Percentiles rank a stretch among this genome's conserved stretches.
phyloP scores from a whole-genome alignment of 257 asterid genomes.

The Salvia rosmarinus region DNA sequence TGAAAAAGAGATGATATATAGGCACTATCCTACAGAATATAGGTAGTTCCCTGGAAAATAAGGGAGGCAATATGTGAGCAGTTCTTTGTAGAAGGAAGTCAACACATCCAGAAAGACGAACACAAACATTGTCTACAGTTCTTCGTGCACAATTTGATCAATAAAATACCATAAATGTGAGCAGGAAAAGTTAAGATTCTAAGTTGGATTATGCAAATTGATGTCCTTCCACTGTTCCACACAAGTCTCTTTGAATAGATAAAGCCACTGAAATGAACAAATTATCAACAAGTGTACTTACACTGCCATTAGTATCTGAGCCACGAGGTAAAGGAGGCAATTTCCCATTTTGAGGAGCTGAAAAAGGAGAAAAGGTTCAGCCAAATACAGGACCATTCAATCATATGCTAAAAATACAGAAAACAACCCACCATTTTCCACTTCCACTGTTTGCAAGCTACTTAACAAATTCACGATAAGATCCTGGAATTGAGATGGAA shows the following conservation, averaged over 20 bases:
- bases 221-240: not conserved
- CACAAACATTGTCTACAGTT: not conserved
- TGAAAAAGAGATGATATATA: not conserved
- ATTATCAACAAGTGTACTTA: constrained; percentile 48
- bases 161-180: not conserved
- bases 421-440: constrained; percentile 63
- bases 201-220: not conserved
- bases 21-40: not conserved
- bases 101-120: not conserved
- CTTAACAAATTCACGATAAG: constrained; percentile 75
- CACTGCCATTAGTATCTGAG: constrained; percentile 80
- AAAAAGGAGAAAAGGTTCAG: constrained; percentile 33
- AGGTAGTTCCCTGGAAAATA: not conserved
- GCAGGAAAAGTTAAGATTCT: constrained; percentile 6
- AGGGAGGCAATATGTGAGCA: too few species aligned
- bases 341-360: constrained; percentile 82
- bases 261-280: constrained; percentile 19
- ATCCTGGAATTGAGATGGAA: constrained; percentile 60
- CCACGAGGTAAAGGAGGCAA: constrained; percentile 70
- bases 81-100: not conserved
- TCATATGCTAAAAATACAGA: constrained; percentile 17
- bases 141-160: not conserved
- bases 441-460: constrained; percentile 77
- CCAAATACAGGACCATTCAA: constrained; percentile 8
- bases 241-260: not conserved